Conservation (phyloP, 805 yeast genomes). For the Lachancea meyersii region DNA sequence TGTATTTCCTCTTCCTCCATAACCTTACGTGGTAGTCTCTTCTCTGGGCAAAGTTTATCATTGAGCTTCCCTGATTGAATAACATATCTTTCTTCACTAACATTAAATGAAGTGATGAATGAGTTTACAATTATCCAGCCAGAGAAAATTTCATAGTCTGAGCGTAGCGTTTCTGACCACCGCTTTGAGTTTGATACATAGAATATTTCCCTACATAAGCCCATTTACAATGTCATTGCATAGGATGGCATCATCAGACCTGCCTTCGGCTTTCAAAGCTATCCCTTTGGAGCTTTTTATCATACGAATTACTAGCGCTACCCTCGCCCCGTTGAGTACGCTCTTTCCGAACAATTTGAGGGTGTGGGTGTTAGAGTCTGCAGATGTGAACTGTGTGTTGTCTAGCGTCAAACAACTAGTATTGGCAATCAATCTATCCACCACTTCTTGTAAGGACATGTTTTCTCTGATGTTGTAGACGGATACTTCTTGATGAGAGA, state of each 20-base stretch:
- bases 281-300: constrained; percentile 45
- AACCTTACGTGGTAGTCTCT: not conserved
- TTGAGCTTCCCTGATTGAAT: too few relatives aligned
- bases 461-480: constrained; percentile 58
- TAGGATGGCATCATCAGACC: constrained; percentile 39
- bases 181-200: not conserved
- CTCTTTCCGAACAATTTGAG: constrained; percentile 82
- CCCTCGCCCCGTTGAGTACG: constrained; percentile 30
- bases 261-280: constrained; percentile 54
- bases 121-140: too few relatives aligned
- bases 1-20: constrained; percentile 24
- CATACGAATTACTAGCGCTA: constrained; percentile 50
- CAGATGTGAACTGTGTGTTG: constrained; percentile 57
- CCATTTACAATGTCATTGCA: constrained; percentile 8
- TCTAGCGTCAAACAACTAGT: constrained; percentile 71
- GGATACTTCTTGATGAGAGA: constrained; percentile 53
- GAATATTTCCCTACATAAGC: constrained; percentile 1
- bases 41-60: too few relatives aligned
- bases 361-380: constrained; percentile 52
- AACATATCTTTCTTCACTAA: too few relatives aligned
- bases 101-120: too few relatives aligned
- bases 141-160: too few relatives aligned
- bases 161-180: not conserved
- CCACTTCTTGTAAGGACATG: constrained; percentile 48
- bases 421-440: constrained; percentile 43